Evolutionary conservation across 2,329 filamentous ascomycete genomes (phyloP), one percentile per base, ranked within the genome.

Genomic region (Fusarium sarcochroum): DNA sequence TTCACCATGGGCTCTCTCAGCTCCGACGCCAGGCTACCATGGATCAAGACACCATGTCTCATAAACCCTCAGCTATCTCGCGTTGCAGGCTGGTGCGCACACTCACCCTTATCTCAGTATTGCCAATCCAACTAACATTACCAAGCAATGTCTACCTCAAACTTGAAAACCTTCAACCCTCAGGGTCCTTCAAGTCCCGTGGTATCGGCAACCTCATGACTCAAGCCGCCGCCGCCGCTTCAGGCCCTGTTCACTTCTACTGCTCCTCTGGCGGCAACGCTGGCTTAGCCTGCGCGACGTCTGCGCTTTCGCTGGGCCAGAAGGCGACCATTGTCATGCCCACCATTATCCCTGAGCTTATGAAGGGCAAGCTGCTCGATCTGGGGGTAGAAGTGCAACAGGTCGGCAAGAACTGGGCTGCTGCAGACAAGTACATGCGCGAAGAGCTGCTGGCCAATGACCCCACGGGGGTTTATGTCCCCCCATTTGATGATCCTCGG

Each of bases 101-200:
- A 6, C 23, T 23, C 7, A 23, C 23, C 23, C 23, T 23, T 23
- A 23, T 23, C 23, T 23, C 23, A 23, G 23, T 23, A 23, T 23
- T 23, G 2, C 23, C 23, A 57, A 72, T 72, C 38, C 46, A 27
- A 32, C 45, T 51, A 41, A 64, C 59, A 54, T 60, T 23, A 38
- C 20, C 13, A 63, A 86, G 92, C 82, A 90, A 91, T 81, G 88
- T 97, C 78, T 93, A 92, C 78, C 89, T 97, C 74, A 97, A 97
- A 79, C 87, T 96, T 66, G 93, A 97, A 73, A 93, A 92, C 76
- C 87, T 94, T 55, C 93, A 97, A 76, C 93, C 93, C 6, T 91
- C 91, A 21, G 92, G 92, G 67, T 94, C 92, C 38, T 97, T 97
- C 88, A 96, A 97, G 79, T 94, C 92, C 46, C 86, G 89, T 69